Base-by-base conservation (phyloP, 2,329 filamentous ascomycete species). In the Pseudogymnoascus sp. region DNA sequence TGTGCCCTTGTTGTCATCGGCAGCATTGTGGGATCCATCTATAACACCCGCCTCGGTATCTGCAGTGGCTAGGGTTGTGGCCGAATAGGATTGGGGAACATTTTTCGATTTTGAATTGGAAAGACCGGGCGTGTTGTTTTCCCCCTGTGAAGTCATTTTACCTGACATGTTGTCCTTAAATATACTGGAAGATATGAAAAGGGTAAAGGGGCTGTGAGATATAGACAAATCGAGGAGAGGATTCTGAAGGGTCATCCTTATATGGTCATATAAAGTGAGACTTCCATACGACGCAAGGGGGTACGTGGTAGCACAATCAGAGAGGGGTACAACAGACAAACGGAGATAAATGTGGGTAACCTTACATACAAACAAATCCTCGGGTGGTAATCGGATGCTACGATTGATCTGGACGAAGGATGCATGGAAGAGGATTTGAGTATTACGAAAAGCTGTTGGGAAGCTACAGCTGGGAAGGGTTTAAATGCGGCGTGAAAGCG, bases 21-120 rank as follows among this genome's bases (percentile, higher is more conserved):
- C n/a, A 1, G 11, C 11, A 21, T 33, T 33, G 13, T 2, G 31
- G 19, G 21, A 33, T 38, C 17, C 42, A 11, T 64, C 59, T n/a
- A 21, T 64, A 33, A 26, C 44, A 11, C 28, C 33, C 10, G 60
- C 13, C 10, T 47, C 59, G n/a, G 13, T 9, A 7, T 42, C 26
- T 61, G 6, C n/a, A 33, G 62, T 7, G 19, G 33, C 42, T 21
- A 23, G 62, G 63, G 64, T 21, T 50, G 28, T 35, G 26, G 42
- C 21, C 17, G 64, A 63, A 26, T 60, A 65, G 15, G 64, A 44
- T 28, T 17, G 44, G 47, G 60, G 62, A 8, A 50, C 59, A 42
- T 42, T 60, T 13, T 59, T 53, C n/a, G 17, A 59, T 36, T 64
- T 35, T 19, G 60, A 60, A 50, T 21, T 33, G 23, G 61, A 33